Evolutionary conservation across 2,329 filamentous ascomycete genomes (phyloP), one percentile per base, ranked within the genome.

Genomic region (Gremmenia infestans): DNA sequence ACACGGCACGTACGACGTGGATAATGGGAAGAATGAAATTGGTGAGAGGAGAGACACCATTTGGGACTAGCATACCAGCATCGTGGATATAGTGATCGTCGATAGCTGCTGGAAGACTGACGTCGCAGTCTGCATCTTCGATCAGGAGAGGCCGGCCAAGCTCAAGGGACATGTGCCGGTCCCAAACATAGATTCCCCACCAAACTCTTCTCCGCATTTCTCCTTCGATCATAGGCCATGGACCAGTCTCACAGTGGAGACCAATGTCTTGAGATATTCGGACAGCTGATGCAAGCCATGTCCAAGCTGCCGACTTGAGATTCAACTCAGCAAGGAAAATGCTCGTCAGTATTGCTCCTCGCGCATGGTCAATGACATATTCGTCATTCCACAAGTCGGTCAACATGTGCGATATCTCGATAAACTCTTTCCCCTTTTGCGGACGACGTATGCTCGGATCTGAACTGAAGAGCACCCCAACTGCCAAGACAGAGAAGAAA

Each of bases 111-210:
- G 93, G 93, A 25, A 96, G 81, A 22, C 82, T 78, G 6, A 92
- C 86, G 63, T 97, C 90, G 74, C 91, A 96, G 71, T 97, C 93
- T 35, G 83, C 81, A 65, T 97, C 93, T 67, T 92, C 81, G 67
- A 97, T 96, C 61, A 92, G 73, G 54, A 89, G 82, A 0, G 93
- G 91, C 50, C 88, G 85, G 8, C 90, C 89, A 36, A 91, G 78
- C 68, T 96, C 92, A 12, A 96, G 76, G 0, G 91, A 86, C 50
- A 95, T 75, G 25, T 89, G 81, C 60, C 91, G 84, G 73, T 99
- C 94, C 74, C 92, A 85, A 46, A 91, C 83, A 72, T 97, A 97
- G 55, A 96, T 83, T 14, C 89, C 85, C 91, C 94, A 99, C 93
- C 93, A 99, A 2, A 94, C 83, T 54, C 92, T 81, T 58, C 89